Evolutionary conservation across 108 stramenopile species (phyloP).

Genomic region (Cyclotella choctawhatcheeana): DNA sequence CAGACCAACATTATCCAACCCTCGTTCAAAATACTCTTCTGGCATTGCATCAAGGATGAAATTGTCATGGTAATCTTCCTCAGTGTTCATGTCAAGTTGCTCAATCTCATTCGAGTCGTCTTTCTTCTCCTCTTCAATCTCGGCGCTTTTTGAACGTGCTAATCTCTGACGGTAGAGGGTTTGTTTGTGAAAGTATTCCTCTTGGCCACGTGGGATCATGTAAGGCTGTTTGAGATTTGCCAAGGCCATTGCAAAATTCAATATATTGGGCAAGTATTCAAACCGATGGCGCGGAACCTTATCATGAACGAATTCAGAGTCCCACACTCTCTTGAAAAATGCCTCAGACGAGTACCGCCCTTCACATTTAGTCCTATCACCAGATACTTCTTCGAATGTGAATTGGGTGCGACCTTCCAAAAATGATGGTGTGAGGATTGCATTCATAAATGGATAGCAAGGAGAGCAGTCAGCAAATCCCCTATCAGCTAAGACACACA

Average conservation of each 20-base stretch:
- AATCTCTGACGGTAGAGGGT: background rate
- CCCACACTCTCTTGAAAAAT: background rate
- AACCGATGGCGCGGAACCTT: background rate
- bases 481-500: background rate
- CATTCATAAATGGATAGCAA: background rate
- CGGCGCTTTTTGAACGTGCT: background rate
- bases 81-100: background rate
- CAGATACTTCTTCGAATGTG: background rate
- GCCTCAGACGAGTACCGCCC: background rate
- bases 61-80: background rate
- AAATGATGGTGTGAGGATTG: background rate
- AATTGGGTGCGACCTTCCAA: background rate
- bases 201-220: background rate
- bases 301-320: background rate
- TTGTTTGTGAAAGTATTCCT: background rate
- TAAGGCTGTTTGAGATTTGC: constrained; percentile 3
- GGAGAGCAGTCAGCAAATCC: background rate
- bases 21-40: background rate
- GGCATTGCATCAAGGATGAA: constrained; percentile 14
- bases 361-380: background rate
- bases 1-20: background rate
- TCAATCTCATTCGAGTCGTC: background rate
- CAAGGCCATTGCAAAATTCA: constrained; percentile 1
- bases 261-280: background rate
- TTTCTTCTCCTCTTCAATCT: background rate